Conservation (phyloP, 805 yeast genomes). For the Lipomyces chichibuensis region DNA sequence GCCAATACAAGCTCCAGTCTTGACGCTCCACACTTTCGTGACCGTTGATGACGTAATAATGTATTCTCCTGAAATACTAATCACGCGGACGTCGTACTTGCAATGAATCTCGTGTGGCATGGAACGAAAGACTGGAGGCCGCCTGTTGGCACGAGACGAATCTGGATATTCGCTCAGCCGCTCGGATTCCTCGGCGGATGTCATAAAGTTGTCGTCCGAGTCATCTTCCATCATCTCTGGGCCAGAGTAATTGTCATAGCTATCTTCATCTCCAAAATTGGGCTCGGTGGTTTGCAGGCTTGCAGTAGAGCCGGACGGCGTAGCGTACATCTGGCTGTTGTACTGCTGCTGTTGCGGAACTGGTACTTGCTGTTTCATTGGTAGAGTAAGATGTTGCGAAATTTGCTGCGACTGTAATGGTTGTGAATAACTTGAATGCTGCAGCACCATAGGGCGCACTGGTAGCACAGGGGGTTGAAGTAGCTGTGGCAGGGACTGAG, state of each 20-base stretch:
- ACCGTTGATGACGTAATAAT: constrained; percentile 35
- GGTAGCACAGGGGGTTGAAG: constrained; percentile 5
- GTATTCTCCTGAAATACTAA: constrained; percentile 37
- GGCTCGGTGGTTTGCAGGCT: constrained; percentile 8
- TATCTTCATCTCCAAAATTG: constrained; percentile 12
- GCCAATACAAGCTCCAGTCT: constrained; percentile 38
- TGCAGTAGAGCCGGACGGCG: constrained; percentile 8
- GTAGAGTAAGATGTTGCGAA: background rate
- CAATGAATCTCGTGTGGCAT: constrained; percentile 35
- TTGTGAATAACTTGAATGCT: background rate
- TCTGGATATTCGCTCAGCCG: constrained; percentile 38
- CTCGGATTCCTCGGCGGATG: constrained; percentile 24
- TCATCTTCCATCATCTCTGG: constrained; percentile 28
- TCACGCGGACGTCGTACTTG: constrained; percentile 37
- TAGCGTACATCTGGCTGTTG: background rate
- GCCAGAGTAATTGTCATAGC: background rate
- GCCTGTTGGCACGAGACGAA: constrained; percentile 42
- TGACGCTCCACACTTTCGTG: constrained; percentile 37
- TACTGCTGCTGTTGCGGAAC: background rate
- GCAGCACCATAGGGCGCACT: background rate
- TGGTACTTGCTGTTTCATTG: background rate
- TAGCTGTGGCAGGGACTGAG: background rate
- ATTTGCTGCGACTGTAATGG: background rate
- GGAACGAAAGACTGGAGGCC: constrained; percentile 40
- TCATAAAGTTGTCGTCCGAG: constrained; percentile 22